These are phyloP conservation scores for Lactarius sanguifluus DNA, from an alignment of 768 basidiomycete species.

Conservation along the genomic window DNA sequence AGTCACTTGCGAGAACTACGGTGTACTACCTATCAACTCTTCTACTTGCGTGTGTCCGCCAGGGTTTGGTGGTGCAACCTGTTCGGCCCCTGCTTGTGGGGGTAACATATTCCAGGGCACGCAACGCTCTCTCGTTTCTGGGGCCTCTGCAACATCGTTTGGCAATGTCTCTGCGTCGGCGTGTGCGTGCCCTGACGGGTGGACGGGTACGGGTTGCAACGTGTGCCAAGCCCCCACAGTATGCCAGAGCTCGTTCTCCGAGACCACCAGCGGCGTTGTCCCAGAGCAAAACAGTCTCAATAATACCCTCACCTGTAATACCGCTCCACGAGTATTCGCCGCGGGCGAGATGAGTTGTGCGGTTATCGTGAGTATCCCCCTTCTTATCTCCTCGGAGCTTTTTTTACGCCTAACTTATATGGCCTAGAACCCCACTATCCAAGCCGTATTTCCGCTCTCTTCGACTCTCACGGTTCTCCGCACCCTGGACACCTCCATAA, in stretches of 20 bases:
- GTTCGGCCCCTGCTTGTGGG: conserved; percentile 71
- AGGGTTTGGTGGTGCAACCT: conserved; percentile 74
- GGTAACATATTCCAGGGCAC: conserved; percentile 78
- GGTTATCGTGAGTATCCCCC: conserved; percentile 54
- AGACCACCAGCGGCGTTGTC: conserved; percentile 26
- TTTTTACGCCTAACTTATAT: not conserved
- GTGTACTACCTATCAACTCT: conserved; percentile 46
- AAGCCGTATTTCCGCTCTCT: conserved; percentile 66
- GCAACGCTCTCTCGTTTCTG: conserved; percentile 50
- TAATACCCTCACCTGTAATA: conserved; percentile 72
- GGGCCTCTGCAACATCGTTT: conserved; percentile 39
- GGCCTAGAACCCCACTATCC: conserved; percentile 77
- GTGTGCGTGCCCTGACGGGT: conserved; percentile 72
- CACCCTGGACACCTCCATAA: conserved; percentile 65
- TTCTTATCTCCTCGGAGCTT: not conserved
- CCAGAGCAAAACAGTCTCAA: conserved; percentile 47
- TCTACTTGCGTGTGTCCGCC: conserved; percentile 73
- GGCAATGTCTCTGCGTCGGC: conserved; percentile 65
- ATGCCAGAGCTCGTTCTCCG: conserved; percentile 62
- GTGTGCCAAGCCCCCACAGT: conserved; percentile 69
- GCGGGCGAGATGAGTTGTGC: conserved; percentile 82
- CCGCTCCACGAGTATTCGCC: conserved; percentile 67
- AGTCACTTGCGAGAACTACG: conserved; percentile 67
- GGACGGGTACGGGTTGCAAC: conserved; percentile 78
- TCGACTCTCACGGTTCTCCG: conserved; percentile 80